A percentile compares a stretch with the other conserved stretches of the same genome.
phyloP scores from a whole-genome alignment of 176 grass and related monocot species.

The barley (Hordeum vulgare) region MorexV3_pseudomolecules_assembly NC_058519.1:13965557-13966056 shows the following conservation, averaged over 20 bases:
- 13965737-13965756: neutral
- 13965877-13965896: neutral
- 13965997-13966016: constrained; percentile 24
- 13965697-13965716: constrained; percentile 3
- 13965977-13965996: neutral
- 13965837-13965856: neutral
- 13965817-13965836: neutral
- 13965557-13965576: neutral
- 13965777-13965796: neutral
- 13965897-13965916: neutral
- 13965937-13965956: constrained; percentile 17
- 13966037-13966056: too few species aligned
- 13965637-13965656: neutral
- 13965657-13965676: neutral
- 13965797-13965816: neutral
- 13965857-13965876: neutral
- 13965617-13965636: neutral
- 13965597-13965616: neutral
- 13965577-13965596: neutral
- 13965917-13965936: constrained; percentile 32
- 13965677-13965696: neutral
- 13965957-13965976: neutral
- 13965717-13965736: constrained; percentile 11
- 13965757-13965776: neutral
- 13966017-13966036: constrained; percentile 3